Evolutionary conservation across 2,329 filamentous ascomycete genomes (phyloP), one percentile per base, ranked within the genome.

Genomic region (Pseudophaeomoniella oleicola): DNA sequence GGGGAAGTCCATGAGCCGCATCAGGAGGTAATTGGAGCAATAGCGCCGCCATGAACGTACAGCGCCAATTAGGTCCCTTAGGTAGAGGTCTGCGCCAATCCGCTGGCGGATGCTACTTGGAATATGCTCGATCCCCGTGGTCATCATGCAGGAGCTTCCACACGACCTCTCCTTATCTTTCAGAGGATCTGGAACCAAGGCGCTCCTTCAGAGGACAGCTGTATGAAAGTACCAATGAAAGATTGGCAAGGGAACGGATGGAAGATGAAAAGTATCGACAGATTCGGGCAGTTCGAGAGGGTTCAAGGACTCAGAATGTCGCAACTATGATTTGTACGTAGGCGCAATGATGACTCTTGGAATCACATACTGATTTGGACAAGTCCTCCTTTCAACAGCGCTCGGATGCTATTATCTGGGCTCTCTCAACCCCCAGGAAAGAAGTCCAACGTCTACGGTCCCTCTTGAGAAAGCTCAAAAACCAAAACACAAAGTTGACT

Each of bases 201-300:
- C 49, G 57, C 40, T 64, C 68, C 1, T 78, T 78, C 57, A 69
- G 72, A 49, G 63, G 65, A 19, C 73, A 78, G 50, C 47, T 79
- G 32, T 76, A 74, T 43, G 69, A 77, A 49, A 77, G 71, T 44
- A 75, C 74, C 11, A 57, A 66, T 30, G 63, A 72, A 46, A 64
- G 75, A 31, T 50, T 78, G 41, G 60, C 70, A 50, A 63, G 67
- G 35, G 75, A 78, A 47, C 64, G 69, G 37, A 67, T 64, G 16
- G 68, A 75, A 48, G 67, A 75, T 48, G 59, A 62, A 19, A 54
- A 64, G 31, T 71, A 64, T 44, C 59, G 66, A 3, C 55, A 58
- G 38, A 27, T 27, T 27, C 22, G 22, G n/a, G 22, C 22, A 27
- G 22, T n/a, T 27, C 22, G 22, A n/a, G 22, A 27, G n/a, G 22